These are phyloP conservation scores for Solanum microdontum DNA, from an alignment of 257 asterid genomes.

Conservation along the genomic window DNA sequence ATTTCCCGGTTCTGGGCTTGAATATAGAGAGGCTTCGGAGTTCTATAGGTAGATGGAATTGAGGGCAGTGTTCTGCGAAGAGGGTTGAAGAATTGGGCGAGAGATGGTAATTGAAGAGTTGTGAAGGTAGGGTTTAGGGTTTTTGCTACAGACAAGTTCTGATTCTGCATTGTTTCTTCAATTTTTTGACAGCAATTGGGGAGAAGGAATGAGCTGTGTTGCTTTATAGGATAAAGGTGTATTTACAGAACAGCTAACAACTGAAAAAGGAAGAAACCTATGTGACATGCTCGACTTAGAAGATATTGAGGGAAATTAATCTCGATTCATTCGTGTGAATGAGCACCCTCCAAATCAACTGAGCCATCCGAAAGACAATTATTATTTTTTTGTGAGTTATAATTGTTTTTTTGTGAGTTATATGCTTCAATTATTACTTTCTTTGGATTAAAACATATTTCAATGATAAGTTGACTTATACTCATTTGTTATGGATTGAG, in stretches of 20 bases:
- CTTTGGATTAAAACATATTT: too few species aligned
- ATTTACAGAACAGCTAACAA: background rate
- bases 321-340: accelerated
- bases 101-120: constrained; percentile 1
- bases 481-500: too few species aligned
- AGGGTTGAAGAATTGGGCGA: constrained; percentile 29
- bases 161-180: constrained; percentile 35
- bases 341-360: too few species aligned
- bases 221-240: background rate
- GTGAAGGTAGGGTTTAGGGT: constrained; percentile 43
- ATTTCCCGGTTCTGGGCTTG: constrained; percentile 6
- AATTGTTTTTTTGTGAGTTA: too few species aligned
- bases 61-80: constrained; percentile 15
- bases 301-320: too few species aligned
- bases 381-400: too few species aligned
- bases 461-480: too few species aligned
- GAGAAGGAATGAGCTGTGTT: background rate
- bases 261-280: background rate
- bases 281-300: accelerated
- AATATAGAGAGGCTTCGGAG: constrained; percentile 16
- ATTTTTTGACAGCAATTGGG: background rate
- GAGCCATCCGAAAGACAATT: too few species aligned
- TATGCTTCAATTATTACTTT: too few species aligned
- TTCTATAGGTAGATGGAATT: background rate
- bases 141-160: constrained; percentile 29